These are phyloP conservation scores for Pseudozyma pruni DNA, from an alignment of 1,284 basidiomycete genomes.

Conservation along the genomic window DNA sequence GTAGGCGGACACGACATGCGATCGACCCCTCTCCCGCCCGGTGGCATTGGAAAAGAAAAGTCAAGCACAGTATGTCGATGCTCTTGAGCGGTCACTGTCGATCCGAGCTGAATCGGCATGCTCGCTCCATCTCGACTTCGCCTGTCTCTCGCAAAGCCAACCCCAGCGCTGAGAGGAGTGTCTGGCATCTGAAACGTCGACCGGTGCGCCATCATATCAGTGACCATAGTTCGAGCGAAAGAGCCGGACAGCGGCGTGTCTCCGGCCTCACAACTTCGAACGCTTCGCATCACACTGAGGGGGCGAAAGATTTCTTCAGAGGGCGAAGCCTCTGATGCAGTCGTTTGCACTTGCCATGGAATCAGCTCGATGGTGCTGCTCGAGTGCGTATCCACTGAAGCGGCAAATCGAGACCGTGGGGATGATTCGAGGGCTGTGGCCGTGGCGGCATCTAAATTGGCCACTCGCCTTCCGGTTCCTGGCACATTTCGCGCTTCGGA, in stretches of 20 bases:
- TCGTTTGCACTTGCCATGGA: constrained; percentile 33
- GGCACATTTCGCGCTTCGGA: too few species aligned
- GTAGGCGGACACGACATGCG: too few species aligned
- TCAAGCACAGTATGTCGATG: too few species aligned
- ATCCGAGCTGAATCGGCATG: background rate
- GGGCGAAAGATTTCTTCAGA: constrained; percentile 41
- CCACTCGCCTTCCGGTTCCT: too few species aligned
- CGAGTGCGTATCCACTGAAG: constrained; percentile 13
- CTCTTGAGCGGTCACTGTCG: too few species aligned
- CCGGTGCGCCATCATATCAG: background rate
- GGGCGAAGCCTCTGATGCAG: constrained; percentile 1
- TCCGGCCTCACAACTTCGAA: constrained; percentile 6
- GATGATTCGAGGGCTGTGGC: too few species aligned
- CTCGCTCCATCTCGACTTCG: background rate
- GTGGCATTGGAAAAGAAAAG: too few species aligned
- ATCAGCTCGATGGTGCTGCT: constrained; percentile 29
- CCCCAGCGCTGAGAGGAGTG: constrained; percentile 11
- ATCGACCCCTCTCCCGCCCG: too few species aligned
- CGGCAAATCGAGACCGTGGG: constrained; percentile 2
- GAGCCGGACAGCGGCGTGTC: constrained; percentile 2
- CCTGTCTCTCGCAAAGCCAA: constrained; percentile 11
- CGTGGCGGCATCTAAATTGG: too few species aligned
- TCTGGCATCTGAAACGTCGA: background rate
- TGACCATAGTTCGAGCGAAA: too few species aligned
- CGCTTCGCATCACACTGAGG: constrained; percentile 9